phyloP scores from a whole-genome alignment of 1,284 basidiomycete species.

The Papiliotrema flavescens region DNA sequence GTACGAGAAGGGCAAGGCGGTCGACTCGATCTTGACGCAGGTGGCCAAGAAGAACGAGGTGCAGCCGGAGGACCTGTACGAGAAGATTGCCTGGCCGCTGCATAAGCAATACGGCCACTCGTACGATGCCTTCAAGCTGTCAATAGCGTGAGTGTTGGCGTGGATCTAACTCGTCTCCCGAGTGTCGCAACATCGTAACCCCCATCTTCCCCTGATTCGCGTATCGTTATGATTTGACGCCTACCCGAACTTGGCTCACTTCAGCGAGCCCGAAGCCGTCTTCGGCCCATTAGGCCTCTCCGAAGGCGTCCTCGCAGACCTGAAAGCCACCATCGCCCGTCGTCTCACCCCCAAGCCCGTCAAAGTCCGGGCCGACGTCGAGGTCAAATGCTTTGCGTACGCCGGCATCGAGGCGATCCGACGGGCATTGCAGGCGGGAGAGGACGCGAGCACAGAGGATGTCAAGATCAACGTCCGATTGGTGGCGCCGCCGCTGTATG shows the following conservation, averaged over 20 bases:
- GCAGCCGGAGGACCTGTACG: constrained; percentile 65
- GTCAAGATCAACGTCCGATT: constrained; percentile 97
- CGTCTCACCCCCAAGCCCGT: constrained; percentile 97
- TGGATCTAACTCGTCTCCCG: too few relatives aligned
- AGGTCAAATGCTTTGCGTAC: constrained; percentile 94
- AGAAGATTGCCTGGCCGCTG: constrained; percentile 88
- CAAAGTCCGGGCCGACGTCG: constrained; percentile 97
- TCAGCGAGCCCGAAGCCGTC: constrained; percentile 80
- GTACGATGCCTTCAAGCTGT: constrained; percentile 97
- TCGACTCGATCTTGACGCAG: constrained; percentile 88
- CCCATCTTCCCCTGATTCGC: too few relatives aligned
- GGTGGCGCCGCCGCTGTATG: constrained; percentile 94
- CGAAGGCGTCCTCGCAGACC: constrained; percentile 61
- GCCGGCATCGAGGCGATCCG: constrained; percentile 98
- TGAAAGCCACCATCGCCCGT: constrained; percentile 85
- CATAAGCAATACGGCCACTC: constrained; percentile 90
- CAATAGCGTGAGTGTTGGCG: constrained; percentile 67
- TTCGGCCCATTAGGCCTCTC: constrained; percentile 66
- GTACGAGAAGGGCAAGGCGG: constrained; percentile 96
- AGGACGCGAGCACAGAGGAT: constrained; percentile 76
- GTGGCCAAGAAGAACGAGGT: constrained; percentile 78
- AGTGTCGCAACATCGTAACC: too few relatives aligned
- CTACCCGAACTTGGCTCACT: neutral
- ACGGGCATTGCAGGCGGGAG: constrained; percentile 82
- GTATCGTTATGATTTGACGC: too few relatives aligned